Evolutionary conservation across 2,329 filamentous ascomycete species (phyloP).

Genomic region (Cercospora citrullina): DNA sequence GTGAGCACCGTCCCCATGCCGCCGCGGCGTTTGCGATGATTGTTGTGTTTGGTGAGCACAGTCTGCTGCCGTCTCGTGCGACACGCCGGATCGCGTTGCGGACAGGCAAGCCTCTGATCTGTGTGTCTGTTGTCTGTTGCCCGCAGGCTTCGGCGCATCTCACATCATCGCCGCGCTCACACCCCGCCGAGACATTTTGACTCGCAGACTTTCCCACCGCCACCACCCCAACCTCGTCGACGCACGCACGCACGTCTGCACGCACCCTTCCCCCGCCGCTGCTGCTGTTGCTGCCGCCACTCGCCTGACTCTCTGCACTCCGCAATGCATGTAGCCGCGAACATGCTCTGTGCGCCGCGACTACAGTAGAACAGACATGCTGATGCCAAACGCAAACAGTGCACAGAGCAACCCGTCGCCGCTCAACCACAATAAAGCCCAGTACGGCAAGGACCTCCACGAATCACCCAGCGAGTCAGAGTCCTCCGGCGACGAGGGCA

Average conservation of each 20-base stretch:
- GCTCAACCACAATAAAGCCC: slow-evolving; percentile 38
- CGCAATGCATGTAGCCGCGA: slow-evolving; percentile 19
- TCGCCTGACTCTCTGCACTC: background rate
- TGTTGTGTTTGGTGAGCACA: background rate
- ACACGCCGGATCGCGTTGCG: background rate
- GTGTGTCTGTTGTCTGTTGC: slow-evolving; percentile 3
- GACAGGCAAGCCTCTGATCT: slow-evolving; percentile 1
- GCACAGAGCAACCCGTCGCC: slow-evolving; percentile 30
- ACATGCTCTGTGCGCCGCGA: slow-evolving; percentile 17
- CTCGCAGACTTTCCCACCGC: slow-evolving; percentile 17
- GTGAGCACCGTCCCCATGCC: slow-evolving; percentile 7
- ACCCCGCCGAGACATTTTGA: slow-evolving; percentile 17
- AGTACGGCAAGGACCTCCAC: slow-evolving; percentile 59
- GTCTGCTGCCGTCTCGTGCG: background rate
- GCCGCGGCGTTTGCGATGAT: background rate
- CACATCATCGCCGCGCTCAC: slow-evolving; percentile 19
- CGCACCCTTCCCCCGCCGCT: slow-evolving; percentile 2
- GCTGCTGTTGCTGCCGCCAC: slow-evolving; percentile 1
- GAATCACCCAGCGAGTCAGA: slow-evolving; percentile 65
- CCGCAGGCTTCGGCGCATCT: slow-evolving; percentile 10
- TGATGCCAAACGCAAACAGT: slow-evolving; percentile 29
- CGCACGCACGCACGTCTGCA: slow-evolving; percentile 6
- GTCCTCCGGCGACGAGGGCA: slow-evolving; percentile 72
- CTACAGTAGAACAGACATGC: slow-evolving; percentile 26
- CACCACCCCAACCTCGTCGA: slow-evolving; percentile 13